Base-by-base conservation (phyloP, 371 early-diverging fungal genomes). In the Batkoa obscura region DNA sequence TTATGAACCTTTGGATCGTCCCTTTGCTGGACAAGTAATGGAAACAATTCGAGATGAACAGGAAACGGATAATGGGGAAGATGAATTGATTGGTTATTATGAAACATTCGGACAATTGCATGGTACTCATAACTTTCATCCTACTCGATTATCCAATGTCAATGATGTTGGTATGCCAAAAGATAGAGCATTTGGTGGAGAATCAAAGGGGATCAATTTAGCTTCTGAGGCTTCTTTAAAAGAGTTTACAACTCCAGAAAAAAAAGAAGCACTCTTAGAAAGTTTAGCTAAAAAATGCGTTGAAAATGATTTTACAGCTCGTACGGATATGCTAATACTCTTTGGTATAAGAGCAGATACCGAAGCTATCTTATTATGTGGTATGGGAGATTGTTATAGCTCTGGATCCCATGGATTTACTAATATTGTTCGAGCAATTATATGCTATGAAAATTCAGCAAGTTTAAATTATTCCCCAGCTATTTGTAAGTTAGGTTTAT, bases 401-500 rank as follows among this genome's bases (percentile, higher is more conserved):
- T 36, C 37, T n/a, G 37, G 37, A 35, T 2, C 3, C 34, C 37
- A 51, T 2, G 37, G 51, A 36, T 37, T 34, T 9, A 51, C 51
- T 37, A 51, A 51, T 33, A 3, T 36, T 12, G 38, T 38, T 23
- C 4, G n/a, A 35, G 66, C 72, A 0, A 38, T 73, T 3, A 51
- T 57, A 3, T 73, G 70, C 69, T 73, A 70, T 36, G 58, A 62
- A 30, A 57, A 62, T 42, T 68, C 72, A 0, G 75, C 75, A 30
- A 55, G 58, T 1, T 47, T 54, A 8, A 65, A 66, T 12, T 64
- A 73, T 55, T 45, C 71, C 0, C 50, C 67, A 1, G 75, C 69
- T 0, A 56, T 66, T 31, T 68, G 68, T 12, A 69, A 67, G 17
- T 56, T 78, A 12, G 79, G 74, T 9, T 73, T 66, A 48, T 79